These are phyloP conservation scores for Biscogniauxia sp. DNA, from an alignment of 2,329 filamentous ascomycete genomes.

Conservation along the genomic window DNA sequence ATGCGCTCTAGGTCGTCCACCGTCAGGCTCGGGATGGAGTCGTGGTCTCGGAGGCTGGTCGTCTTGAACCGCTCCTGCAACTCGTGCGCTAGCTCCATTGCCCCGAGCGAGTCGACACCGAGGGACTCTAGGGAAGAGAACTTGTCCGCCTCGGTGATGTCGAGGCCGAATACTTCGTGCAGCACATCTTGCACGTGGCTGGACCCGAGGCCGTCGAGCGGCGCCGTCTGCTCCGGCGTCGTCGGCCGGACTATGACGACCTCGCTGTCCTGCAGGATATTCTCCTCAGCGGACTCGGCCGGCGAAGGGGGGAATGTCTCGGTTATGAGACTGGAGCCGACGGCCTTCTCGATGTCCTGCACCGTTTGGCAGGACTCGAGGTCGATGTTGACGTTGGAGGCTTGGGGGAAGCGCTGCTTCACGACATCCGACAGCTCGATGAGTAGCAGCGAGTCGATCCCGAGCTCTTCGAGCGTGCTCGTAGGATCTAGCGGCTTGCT, in stretches of 20 bases:
- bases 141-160: conserved; percentile 15
- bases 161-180: conserved; percentile 24
- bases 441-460: not conserved
- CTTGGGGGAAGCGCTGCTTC: not conserved
- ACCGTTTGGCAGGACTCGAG: not conserved
- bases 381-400: not conserved
- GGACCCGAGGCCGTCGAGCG: not conserved
- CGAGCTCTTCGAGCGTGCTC: not conserved
- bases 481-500: conserved; percentile 33
- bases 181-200: conserved; percentile 17
- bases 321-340: not conserved
- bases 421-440: not conserved
- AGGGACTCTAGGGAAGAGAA: conserved; percentile 13
- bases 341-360: conserved; percentile 11
- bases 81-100: conserved; percentile 24
- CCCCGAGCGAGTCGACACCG: conserved; percentile 28
- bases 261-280: not conserved
- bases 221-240: not conserved
- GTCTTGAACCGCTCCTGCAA: conserved; percentile 22
- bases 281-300: not conserved
- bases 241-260: not conserved
- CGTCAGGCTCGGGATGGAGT: conserved; percentile 13
- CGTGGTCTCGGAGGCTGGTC: conserved; percentile 13
- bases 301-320: conserved; percentile 2
- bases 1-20: conserved; percentile 7